Percentiles rank a stretch among this genome's conserved stretches.
Conservation (phyloP, 2,329 filamentous ascomycete species). For the Pseudocercospora fuligena region DNA sequence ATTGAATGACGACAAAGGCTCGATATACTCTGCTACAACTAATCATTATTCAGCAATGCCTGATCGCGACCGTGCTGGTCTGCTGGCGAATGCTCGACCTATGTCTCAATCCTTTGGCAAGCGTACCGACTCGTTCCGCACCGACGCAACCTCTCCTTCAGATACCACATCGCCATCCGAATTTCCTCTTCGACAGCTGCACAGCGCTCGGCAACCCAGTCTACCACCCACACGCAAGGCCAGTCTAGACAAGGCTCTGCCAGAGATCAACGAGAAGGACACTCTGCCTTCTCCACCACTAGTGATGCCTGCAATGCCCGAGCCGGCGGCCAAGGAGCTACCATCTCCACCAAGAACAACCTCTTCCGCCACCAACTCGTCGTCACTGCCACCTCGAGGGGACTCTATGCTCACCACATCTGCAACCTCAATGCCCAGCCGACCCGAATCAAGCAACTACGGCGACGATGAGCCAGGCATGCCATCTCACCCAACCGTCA, state of each 20-base stretch:
- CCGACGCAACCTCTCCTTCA: slow-evolving; percentile 27
- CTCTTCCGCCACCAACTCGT: slow-evolving; percentile 17
- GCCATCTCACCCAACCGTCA: slow-evolving; percentile 22
- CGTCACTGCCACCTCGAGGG: slow-evolving; percentile 32
- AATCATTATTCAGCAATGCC: slow-evolving; percentile 47
- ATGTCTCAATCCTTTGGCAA: slow-evolving; percentile 61
- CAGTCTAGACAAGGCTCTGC: slow-evolving; percentile 28
- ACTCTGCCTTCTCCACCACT: slow-evolving; percentile 12
- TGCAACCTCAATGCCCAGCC: slow-evolving; percentile 21
- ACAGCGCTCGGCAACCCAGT: slow-evolving; percentile 27
- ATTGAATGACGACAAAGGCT: slow-evolving; percentile 47
- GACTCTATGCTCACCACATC: slow-evolving; percentile 28
- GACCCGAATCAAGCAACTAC: slow-evolving; percentile 37
- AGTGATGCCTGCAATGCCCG: slow-evolving; percentile 18
- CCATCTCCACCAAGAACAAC: slow-evolving; percentile 21
- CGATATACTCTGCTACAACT: slow-evolving; percentile 57
- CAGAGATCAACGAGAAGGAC: slow-evolving; percentile 29
- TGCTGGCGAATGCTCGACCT: slow-evolving; percentile 61
- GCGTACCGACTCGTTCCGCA: slow-evolving; percentile 40
- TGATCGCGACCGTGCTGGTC: slow-evolving; percentile 50
- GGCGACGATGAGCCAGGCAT: slow-evolving; percentile 31
- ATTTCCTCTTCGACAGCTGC: slow-evolving; percentile 31
- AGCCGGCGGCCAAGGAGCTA: slow-evolving; percentile 29
- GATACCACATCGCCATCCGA: slow-evolving; percentile 21
- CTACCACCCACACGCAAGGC: slow-evolving; percentile 18